A percentile compares a stretch with the other conserved stretches of the same genome.
Conservation (phyloP, 2,329 filamentous ascomycete species). For the Aspergillus fischeri region DNA sequence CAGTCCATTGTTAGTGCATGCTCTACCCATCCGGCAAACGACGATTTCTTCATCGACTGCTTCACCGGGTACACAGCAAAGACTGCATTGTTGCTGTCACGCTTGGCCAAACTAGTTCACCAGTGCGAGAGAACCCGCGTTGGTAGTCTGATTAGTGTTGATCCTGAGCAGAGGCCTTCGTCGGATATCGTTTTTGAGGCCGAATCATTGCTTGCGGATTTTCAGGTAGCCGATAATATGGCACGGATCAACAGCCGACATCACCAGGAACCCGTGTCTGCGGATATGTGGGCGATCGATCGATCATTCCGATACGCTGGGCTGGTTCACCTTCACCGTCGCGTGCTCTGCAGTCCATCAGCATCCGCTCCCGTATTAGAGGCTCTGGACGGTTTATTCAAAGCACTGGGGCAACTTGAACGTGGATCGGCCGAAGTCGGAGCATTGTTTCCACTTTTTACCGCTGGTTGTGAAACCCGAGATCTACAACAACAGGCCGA, state of each 20-base stretch:
- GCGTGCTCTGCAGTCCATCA: constrained; percentile 62
- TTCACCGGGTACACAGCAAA: constrained; percentile 73
- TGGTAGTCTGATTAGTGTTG: constrained; percentile 48
- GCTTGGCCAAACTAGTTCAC: constrained; percentile 67
- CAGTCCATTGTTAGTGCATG: constrained; percentile 43
- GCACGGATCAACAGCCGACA: constrained; percentile 38
- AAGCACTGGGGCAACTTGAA: constrained; percentile 58
- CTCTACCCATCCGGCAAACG: constrained; percentile 51
- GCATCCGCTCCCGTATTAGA: constrained; percentile 58
- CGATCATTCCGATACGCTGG: constrained; percentile 77
- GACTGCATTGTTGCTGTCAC: constrained; percentile 66
- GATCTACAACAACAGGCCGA: constrained; percentile 53
- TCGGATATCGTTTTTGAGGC: constrained; percentile 54
- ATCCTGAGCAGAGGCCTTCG: constrained; percentile 56
- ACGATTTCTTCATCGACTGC: constrained; percentile 71
- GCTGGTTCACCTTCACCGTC: constrained; percentile 68
- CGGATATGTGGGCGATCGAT: constrained; percentile 62
- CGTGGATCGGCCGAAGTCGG: constrained; percentile 70
- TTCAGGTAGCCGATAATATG: constrained; percentile 52
- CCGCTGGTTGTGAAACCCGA: constrained; percentile 70
- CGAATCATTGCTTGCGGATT: constrained; percentile 55
- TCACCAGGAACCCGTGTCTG: constrained; percentile 35
- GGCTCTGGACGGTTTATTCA: constrained; percentile 60
- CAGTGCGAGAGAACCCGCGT: constrained; percentile 65
- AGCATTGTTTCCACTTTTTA: constrained; percentile 76